A percentile compares a stretch with the other conserved stretches of the same genome.
phyloP scores from a whole-genome alignment of 1,284 basidiomycete genomes.

The Ustilago vetiveriae region DNA sequence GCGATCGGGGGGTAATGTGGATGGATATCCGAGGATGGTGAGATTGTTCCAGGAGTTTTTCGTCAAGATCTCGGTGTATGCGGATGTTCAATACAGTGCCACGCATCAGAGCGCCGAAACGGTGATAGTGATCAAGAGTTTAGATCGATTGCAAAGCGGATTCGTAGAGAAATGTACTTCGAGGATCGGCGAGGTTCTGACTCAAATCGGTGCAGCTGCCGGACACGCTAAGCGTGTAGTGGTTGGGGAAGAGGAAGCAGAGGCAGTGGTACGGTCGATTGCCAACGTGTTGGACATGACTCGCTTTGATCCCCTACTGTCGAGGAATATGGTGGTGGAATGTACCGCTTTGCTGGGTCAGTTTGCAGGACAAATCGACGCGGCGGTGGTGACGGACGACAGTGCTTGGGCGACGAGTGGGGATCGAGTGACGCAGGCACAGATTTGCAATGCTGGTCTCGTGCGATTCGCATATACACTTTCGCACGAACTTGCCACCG shows the following conservation, averaged over 20 bases:
- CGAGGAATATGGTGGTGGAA: constrained; percentile 79
- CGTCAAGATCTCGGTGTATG: constrained; percentile 89
- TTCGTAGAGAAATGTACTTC: constrained; percentile 85
- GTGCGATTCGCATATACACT: constrained; percentile 21
- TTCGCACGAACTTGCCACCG: neutral
- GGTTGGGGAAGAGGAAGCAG: constrained; percentile 9
- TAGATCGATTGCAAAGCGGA: constrained; percentile 81
- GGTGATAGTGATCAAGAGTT: constrained; percentile 81
- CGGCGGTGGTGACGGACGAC: constrained; percentile 5
- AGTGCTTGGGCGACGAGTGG: constrained; percentile 1
- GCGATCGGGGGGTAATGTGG: neutral
- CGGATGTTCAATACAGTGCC: constrained; percentile 86
- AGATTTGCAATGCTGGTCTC: constrained; percentile 26
- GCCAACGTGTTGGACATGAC: constrained; percentile 92
- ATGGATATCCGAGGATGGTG: constrained; percentile 79
- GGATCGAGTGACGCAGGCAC: constrained; percentile 3
- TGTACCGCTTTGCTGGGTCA: constrained; percentile 69
- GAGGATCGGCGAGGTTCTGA: constrained; percentile 80
- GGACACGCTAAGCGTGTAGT: neutral
- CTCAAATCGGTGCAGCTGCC: constrained; percentile 57
- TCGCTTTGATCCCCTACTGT: constrained; percentile 87
- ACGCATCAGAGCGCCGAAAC: constrained; percentile 90
- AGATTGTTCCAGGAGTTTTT: constrained; percentile 95
- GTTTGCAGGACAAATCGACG: constrained; percentile 1
- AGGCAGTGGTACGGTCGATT: constrained; percentile 67